Evolutionary conservation across 345 rosid genomes (phyloP), one percentile per base, ranked within the genome.

Genomic region (Populus tremula): DNA sequence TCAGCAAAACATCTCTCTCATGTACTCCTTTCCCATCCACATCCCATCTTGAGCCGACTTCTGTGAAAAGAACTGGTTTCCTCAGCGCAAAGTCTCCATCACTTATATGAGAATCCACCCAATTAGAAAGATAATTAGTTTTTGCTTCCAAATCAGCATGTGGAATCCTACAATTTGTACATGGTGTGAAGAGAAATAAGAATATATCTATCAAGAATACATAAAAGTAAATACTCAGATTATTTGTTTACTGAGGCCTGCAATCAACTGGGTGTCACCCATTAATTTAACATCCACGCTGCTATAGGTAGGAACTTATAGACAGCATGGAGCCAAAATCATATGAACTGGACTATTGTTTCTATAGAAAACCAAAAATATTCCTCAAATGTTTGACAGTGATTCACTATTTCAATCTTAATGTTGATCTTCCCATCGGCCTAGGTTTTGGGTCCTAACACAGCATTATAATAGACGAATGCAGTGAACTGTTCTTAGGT

Each of bases 21-120:
- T 67, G 1, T 16, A 27, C 14, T 53, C 79, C 83, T 18, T 74
- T 45, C 70, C 71, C 70, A 67, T 23, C 81, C 45, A 14, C 67
- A 66, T 66, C 78, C 81, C 77, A 23, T 13, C 73, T 45, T 20
- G 82, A 86, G 49, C 88, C 86, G 67, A 86, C 80, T 82, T 86
- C 88, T 12, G 88, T 83, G 43, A 83, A 83, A 49, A 86, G 81
- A 43, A 86, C 81, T 9, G 88, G 88, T 72, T 86, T 86, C 76
- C 76, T 76, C 75, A 86, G 67, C 70, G 71, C 70, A 5, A n/a
- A 1, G 11, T 83, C 76, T 23, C 88, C 85, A 35, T 83, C 88
- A 14, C 41, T 75, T 73, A 86, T 38, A 67, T 83, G 88, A 74
- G 88, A 81, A 53, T 85, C 84, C 62, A 85, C 63, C 88, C 88